Conservation (phyloP, 2,329 filamentous ascomycete genomes). For the Scedosporium boydii region DNA sequence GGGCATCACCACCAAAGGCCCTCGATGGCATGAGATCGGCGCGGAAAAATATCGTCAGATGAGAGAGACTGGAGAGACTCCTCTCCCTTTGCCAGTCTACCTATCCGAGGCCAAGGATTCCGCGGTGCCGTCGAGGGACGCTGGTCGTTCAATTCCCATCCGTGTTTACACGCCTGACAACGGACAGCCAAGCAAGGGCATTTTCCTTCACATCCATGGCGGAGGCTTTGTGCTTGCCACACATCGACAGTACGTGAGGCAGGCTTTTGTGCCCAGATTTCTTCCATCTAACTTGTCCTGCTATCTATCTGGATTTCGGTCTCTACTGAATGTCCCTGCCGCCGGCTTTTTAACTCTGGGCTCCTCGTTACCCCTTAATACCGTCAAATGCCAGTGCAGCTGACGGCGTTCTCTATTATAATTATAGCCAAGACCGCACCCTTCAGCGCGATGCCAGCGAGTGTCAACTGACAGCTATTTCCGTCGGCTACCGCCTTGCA, state of each 20-base stretch:
- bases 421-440: constrained; percentile 18
- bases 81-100: constrained; percentile 34
- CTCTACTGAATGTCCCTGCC: not conserved
- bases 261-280: not conserved
- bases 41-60: constrained; percentile 44
- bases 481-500: constrained; percentile 49
- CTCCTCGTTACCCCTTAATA: not conserved
- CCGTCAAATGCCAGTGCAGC: not conserved
- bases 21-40: constrained; percentile 35
- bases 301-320: not conserved
- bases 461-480: constrained; percentile 38
- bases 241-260: constrained; percentile 9
- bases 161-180: constrained; percentile 36
- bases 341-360: too few species aligned
- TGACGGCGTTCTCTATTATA: not conserved
- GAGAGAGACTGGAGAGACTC: constrained; percentile 41
- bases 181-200: constrained; percentile 24
- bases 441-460: constrained; percentile 40
- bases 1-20: not conserved
- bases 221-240: constrained; percentile 28
- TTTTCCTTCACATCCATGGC: constrained; percentile 48
- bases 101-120: constrained; percentile 36
- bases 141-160: constrained; percentile 34
- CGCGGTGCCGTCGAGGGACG: constrained; percentile 40
- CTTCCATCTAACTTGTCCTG: too few species aligned